These are phyloP conservation scores for Thinopyrum obtusiflorum DNA, from an alignment of 202 grass and related monocot species.

Conservation along the genomic window DNA sequence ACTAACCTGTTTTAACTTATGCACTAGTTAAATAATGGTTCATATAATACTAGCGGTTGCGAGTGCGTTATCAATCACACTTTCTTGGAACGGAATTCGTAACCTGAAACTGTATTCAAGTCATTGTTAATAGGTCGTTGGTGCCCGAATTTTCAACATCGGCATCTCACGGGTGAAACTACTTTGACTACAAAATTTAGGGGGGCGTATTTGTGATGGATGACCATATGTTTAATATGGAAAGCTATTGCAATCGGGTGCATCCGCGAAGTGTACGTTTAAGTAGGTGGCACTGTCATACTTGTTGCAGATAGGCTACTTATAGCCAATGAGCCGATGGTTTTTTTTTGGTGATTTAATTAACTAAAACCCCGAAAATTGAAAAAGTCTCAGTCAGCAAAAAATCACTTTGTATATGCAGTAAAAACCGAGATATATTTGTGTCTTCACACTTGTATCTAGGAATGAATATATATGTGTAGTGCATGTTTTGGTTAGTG, in stretches of 20 bases:
- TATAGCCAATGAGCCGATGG: not conserved
- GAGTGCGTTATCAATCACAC: slow-evolving; percentile 21
- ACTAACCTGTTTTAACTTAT: slow-evolving; percentile 17
- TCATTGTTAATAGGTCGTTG: slow-evolving; percentile 30
- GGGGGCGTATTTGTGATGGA: not conserved
- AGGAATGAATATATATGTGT: not conserved
- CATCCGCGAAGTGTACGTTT: not conserved
- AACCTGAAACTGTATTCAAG: slow-evolving; percentile 38
- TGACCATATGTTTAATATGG: not conserved
- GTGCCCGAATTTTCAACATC: slow-evolving; percentile 40
- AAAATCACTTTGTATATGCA: not conserved
- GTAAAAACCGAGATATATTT: not conserved
- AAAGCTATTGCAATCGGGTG: slow-evolving; percentile 3
- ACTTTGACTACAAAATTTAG: slow-evolving; percentile 46
- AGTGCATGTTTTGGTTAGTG: not conserved
- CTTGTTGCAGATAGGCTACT: not conserved
- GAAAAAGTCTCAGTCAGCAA: not conserved
- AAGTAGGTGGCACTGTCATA: not conserved
- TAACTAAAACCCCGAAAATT: not conserved
- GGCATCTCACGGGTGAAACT: slow-evolving; percentile 33
- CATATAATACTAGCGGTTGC: slow-evolving; percentile 40
- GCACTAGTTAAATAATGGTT: slow-evolving; percentile 25
- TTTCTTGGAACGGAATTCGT: slow-evolving; percentile 45
- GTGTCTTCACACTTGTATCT: not conserved
- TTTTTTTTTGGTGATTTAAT: not conserved